Conservation (phyloP, 1,139 yeast genomes). For the Kazachstania sp. region DNA sequence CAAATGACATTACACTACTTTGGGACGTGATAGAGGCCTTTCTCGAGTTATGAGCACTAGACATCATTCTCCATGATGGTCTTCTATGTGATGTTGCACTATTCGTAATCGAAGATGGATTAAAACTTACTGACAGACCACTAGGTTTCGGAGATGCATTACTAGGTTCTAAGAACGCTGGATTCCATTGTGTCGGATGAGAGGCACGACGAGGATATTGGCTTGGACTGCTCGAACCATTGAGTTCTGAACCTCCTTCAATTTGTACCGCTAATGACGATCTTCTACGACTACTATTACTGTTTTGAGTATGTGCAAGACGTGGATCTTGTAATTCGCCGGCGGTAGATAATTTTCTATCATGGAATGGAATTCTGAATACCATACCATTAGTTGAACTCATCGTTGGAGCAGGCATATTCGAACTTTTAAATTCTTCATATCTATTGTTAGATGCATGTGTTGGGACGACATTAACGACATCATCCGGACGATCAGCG, state of each 20-base stretch:
- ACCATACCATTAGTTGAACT: conserved; percentile 31
- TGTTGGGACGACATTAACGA: neutral
- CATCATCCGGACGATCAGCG: neutral
- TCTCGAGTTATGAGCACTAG: conserved; percentile 24
- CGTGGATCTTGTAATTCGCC: conserved; percentile 3
- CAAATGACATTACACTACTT: conserved; percentile 28
- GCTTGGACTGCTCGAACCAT: conserved; percentile 4
- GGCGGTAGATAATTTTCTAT: conserved; percentile 18
- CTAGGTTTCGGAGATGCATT: conserved; percentile 1
- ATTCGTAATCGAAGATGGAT: neutral
- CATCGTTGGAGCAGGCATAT: conserved; percentile 12
- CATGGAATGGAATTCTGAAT: conserved; percentile 62
- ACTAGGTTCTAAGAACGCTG: neutral
- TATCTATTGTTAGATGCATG: neutral
- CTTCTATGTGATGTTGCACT: neutral
- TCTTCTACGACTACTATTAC: conserved; percentile 14
- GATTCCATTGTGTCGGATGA: conserved; percentile 18
- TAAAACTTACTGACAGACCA: neutral
- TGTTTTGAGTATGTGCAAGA: neutral
- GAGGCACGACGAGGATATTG: conserved; percentile 24
- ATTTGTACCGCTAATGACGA: conserved; percentile 18
- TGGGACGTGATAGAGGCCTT: conserved; percentile 28
- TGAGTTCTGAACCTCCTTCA: conserved; percentile 8
- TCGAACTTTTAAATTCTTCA: conserved; percentile 3
- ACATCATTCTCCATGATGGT: conserved; percentile 7